A percentile compares a stretch with the other conserved stretches of the same genome.
Conservation (phyloP, 345 rosid species). For the Acer saccharum region DNA sequence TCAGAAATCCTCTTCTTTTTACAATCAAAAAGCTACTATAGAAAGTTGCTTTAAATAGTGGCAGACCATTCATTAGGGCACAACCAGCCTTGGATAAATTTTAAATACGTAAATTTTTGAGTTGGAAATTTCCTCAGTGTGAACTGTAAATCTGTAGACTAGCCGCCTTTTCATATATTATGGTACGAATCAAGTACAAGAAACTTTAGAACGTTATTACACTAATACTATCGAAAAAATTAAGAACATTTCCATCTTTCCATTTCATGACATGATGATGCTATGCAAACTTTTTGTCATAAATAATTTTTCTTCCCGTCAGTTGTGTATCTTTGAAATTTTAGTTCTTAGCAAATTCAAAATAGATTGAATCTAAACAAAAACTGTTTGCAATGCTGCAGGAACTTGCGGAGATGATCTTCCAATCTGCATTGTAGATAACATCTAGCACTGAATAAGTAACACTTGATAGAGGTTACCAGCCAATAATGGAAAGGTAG, state of each 20-base stretch:
- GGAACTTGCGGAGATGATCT: constrained; percentile 98
- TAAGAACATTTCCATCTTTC: not conserved
- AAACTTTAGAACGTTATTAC: too few species aligned
- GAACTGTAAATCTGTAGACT: not conserved
- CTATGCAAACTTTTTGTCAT: not conserved
- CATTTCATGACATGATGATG: not conserved
- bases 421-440: constrained; percentile 62
- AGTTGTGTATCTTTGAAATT: too few species aligned
- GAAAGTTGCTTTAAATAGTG: not conserved
- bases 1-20: not conserved
- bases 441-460: not conserved
- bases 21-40: not conserved
- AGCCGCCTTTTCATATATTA: not conserved
- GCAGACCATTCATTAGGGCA: not conserved
- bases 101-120: not conserved
- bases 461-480: not conserved
- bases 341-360: not conserved
- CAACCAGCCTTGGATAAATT: not conserved
- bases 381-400: constrained; percentile 33
- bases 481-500: not conserved
- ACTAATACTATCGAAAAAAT: not conserved
- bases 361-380: constrained; percentile 13
- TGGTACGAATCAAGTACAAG: too few species aligned
- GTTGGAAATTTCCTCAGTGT: not conserved
- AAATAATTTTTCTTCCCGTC: too few species aligned